Percentiles rank a stretch among this genome's conserved stretches.
Evolutionary conservation across 2,329 filamentous ascomycete genomes (phyloP).

Genomic region (Elsinoe arachidis): DNA sequence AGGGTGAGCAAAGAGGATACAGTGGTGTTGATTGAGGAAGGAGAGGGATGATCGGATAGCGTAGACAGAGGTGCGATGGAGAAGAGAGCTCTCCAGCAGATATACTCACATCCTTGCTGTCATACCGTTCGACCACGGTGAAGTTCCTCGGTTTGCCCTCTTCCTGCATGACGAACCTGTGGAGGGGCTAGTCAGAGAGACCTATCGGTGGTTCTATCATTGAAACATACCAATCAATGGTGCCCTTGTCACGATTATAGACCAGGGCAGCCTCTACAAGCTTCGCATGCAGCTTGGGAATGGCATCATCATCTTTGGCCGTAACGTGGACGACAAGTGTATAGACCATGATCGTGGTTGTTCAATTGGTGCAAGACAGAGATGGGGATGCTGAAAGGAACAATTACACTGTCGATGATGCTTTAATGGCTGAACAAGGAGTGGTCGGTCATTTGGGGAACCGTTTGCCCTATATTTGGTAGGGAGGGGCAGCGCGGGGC

Average conservation of each 20-base stretch:
- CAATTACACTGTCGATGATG: too few relatives aligned
- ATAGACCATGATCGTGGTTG: conserved; percentile 51
- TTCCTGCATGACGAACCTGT: conserved; percentile 71
- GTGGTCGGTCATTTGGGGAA: not conserved
- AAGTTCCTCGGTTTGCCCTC: conserved; percentile 59
- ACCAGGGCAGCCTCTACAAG: conserved; percentile 65
- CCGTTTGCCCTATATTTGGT: not conserved
- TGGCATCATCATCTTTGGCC: conserved; percentile 56
- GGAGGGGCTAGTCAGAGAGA: conserved; percentile 27
- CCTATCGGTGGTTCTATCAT: not conserved
- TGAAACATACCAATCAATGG: conserved; percentile 28
- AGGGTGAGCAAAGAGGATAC: not conserved
- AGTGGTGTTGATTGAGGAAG: not conserved
- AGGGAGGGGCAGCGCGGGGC: conserved; percentile 10
- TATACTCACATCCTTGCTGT: conserved; percentile 50
- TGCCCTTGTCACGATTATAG: conserved; percentile 65
- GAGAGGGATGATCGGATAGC: not conserved
- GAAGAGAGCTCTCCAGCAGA: conserved; percentile 5
- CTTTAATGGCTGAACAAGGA: not conserved
- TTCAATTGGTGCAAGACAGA: not conserved
- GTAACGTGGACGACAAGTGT: conserved; percentile 62
- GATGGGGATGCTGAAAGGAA: too few relatives aligned
- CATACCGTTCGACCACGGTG: conserved; percentile 67
- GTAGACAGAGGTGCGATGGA: conserved; percentile 18
- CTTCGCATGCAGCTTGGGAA: conserved; percentile 61